These are phyloP conservation scores for Cornus kousa DNA, from an alignment of 148 eudicot species.

Conservation along the genomic window DNA sequence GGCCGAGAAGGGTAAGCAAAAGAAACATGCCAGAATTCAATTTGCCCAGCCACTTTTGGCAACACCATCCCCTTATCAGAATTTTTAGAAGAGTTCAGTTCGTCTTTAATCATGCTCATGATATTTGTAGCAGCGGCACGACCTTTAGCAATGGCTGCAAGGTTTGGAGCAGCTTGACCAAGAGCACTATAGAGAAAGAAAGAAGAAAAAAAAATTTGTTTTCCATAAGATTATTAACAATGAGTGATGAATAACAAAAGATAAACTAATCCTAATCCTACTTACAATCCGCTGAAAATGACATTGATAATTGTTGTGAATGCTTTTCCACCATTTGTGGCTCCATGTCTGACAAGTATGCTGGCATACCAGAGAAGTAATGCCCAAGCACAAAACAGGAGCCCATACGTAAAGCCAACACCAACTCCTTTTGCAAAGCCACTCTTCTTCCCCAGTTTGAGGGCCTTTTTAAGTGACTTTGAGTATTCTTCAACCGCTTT, in stretches of 20 bases:
- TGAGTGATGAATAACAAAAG: background rate
- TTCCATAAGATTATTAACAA: background rate
- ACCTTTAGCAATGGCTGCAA: constrained; percentile 68
- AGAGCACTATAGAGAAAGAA: constrained; percentile 49
- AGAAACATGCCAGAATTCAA: constrained; percentile 51
- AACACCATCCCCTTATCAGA: constrained; percentile 30
- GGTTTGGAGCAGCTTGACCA: constrained; percentile 74
- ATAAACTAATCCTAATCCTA: background rate
- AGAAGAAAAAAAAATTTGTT: background rate
- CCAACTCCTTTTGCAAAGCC: constrained; percentile 76
- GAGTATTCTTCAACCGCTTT: constrained; percentile 53
- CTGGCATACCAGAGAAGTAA: constrained; percentile 75
- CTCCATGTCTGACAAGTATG: constrained; percentile 46
- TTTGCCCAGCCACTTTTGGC: constrained; percentile 39
- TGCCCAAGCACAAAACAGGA: constrained; percentile 65
- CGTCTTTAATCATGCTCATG: constrained; percentile 43
- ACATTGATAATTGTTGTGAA: constrained; percentile 72
- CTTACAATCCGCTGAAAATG: constrained; percentile 78
- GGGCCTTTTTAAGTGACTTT: constrained; percentile 46
- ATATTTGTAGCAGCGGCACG: constrained; percentile 55
- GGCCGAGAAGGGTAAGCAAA: constrained; percentile 68
- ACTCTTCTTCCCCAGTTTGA: constrained; percentile 52
- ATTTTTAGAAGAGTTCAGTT: constrained; percentile 22
- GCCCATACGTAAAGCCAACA: constrained; percentile 60
- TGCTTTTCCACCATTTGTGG: constrained; percentile 69